Conservation (phyloP, 169 alveolate species). For the Besnoitia besnoiti region DNA sequence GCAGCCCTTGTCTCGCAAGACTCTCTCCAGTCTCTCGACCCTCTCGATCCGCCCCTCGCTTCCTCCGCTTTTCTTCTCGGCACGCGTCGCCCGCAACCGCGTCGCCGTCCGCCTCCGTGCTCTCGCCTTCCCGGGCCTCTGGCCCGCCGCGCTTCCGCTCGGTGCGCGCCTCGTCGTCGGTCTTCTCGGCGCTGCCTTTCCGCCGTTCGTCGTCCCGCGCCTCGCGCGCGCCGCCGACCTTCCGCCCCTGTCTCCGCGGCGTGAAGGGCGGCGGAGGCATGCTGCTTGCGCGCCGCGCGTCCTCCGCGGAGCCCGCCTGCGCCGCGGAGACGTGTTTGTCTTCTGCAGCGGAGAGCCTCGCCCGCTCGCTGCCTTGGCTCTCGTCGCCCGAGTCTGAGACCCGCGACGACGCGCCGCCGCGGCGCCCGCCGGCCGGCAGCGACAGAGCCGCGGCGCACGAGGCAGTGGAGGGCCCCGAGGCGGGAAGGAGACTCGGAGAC, state of each 20-base stretch:
- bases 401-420: neutral
- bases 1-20: neutral
- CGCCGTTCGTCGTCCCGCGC: neutral
- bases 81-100: neutral
- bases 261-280: slow-evolving; percentile 30
- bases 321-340: no score
- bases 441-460: neutral
- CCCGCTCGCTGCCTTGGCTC: no score
- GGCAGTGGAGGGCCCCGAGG: neutral
- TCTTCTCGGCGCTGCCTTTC: neutral
- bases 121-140: neutral
- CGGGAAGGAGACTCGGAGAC: neutral
- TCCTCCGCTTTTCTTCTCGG: neutral
- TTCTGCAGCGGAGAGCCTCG: no score
- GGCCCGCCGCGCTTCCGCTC: neutral
- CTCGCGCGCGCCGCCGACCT: neutral
- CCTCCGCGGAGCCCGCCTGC: neutral
- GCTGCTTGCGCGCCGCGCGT: neutral
- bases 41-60: neutral
- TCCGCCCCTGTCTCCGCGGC: slow-evolving; percentile 17
- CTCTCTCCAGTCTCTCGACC: neutral
- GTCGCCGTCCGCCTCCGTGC: neutral
- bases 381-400: neutral
- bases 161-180: neutral
- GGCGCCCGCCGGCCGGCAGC: neutral